Evolutionary conservation across 371 early-diverging fungal species (phyloP), one percentile per base, ranked within the genome.

Genomic region (Lichtheimia hyalospora): DNA sequence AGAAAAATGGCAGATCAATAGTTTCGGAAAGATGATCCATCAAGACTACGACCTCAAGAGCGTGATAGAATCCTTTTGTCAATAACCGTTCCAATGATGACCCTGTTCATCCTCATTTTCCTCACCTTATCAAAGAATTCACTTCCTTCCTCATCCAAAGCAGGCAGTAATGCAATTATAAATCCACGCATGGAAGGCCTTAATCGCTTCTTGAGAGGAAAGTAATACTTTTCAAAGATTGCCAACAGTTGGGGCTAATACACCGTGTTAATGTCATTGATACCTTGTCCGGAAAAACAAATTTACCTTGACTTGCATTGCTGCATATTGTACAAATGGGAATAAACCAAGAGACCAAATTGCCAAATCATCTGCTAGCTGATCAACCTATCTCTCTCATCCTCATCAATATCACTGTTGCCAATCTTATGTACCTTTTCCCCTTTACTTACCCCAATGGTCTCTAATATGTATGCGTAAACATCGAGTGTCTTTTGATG

Each of bases 401-500:
- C n/a, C 46, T 34, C 34, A 34, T 34, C 34, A 34, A 34, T 34
- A 10, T 34, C 10, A 34, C 34, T 34, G 21, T n/a, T 46, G 46
- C 21, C 46, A 46, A 21, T 14, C 57, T 3, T 13, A 28, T 16
- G 24, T 24, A 14, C 39, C 20, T 7, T 24, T 7, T 41, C 12
- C 8, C 14, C 39, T 34, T 53, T 28, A 64, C 74, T 53, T 84
- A 90, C 92, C 24, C 92, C 93, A 61, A 94, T 91, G 27, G 86
- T 89, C 16, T 88, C 77, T 57, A 98, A 85, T n/a, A 99, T 85
- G 51, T 90, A 87, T 3, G 79, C 83, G 71, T 99, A 99, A 1
- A 95, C 91, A 56, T 94, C 91, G 49, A 99, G 66, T 3, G 96
- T 90, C 74, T 97, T 99, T 69, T 93, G 95, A 73, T 99, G 99